A percentile compares a stretch with the other conserved stretches of the same genome.
These are phyloP conservation scores for Claviceps arundinis DNA, from an alignment of 2,329 filamentous ascomycete species.

Conservation along the genomic window DNA sequence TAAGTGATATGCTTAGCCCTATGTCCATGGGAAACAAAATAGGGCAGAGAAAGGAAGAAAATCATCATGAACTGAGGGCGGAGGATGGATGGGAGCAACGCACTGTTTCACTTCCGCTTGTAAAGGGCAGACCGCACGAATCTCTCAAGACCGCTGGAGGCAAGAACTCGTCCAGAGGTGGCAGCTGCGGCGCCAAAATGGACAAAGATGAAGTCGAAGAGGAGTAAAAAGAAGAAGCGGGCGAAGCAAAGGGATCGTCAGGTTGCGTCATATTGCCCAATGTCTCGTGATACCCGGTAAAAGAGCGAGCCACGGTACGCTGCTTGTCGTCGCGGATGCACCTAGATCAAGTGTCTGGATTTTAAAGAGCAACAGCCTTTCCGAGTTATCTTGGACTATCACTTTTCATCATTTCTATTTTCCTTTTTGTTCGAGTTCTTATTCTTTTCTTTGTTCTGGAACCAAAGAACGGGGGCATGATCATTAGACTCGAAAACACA, in stretches of 20 bases:
- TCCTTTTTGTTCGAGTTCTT: no score
- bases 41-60: background rate
- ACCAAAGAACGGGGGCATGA: no score
- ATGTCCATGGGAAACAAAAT: background rate
- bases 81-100: background rate
- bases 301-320: background rate
- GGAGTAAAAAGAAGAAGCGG: background rate
- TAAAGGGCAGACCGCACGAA: slow-evolving; percentile 6
- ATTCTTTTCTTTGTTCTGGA: no score
- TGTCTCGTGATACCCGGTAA: background rate
- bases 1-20: slow-evolving; percentile 4
- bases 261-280: background rate
- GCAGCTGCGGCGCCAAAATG: background rate
- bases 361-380: no score
- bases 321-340: no score
- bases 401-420: no score
- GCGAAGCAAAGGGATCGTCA: background rate
- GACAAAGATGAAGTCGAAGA: background rate
- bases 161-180: background rate
- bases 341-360: no score
- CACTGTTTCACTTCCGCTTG: slow-evolving; percentile 18
- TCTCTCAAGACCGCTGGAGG: slow-evolving; percentile 8
- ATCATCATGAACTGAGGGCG: no score
- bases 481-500: no score
- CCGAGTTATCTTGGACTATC: no score